These are phyloP conservation scores for Fusarium zealandicum DNA, from an alignment of 2,329 filamentous ascomycete species.

Conservation along the genomic window DNA sequence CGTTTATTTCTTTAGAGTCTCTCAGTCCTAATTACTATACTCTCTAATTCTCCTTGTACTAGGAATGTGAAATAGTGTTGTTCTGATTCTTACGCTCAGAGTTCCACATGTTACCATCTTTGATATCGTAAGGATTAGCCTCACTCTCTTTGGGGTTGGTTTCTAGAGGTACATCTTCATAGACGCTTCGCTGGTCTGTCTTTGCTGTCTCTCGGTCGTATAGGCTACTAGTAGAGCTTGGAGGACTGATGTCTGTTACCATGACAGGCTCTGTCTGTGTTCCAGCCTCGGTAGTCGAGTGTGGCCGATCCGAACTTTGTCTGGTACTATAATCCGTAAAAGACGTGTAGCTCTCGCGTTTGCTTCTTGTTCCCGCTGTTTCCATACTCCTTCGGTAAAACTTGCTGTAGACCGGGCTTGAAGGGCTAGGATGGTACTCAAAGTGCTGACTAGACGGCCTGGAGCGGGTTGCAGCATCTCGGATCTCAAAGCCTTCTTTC, in stretches of 20 bases:
- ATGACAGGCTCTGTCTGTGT: conserved; percentile 41
- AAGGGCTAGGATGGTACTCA: conserved; percentile 47
- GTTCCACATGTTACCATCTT: too few species aligned
- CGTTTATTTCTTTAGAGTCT: too few species aligned
- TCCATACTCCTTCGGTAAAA: conserved; percentile 43
- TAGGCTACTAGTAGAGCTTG: background rate
- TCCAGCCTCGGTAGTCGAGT: conserved; percentile 35
- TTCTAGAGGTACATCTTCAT: conserved; percentile 12
- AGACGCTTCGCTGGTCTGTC: conserved; percentile 17
- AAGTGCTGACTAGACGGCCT: conserved; percentile 48
- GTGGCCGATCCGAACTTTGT: conserved; percentile 18
- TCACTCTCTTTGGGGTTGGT: too few species aligned
- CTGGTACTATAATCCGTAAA: background rate
- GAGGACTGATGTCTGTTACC: conserved; percentile 12
- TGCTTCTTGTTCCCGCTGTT: conserved; percentile 25
- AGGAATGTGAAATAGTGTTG: too few species aligned
- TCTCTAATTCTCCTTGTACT: too few species aligned
- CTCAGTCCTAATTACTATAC: too few species aligned
- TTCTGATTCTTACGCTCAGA: too few species aligned
- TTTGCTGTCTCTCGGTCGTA: background rate
- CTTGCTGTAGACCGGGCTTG: conserved; percentile 49
- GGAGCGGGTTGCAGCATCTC: conserved; percentile 47
- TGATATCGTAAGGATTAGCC: too few species aligned
- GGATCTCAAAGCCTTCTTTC: conserved; percentile 47
- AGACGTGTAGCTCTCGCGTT: conserved; percentile 30